Conservation (phyloP, 306 rosid genomes). For the Cucumis sativus region DNA sequence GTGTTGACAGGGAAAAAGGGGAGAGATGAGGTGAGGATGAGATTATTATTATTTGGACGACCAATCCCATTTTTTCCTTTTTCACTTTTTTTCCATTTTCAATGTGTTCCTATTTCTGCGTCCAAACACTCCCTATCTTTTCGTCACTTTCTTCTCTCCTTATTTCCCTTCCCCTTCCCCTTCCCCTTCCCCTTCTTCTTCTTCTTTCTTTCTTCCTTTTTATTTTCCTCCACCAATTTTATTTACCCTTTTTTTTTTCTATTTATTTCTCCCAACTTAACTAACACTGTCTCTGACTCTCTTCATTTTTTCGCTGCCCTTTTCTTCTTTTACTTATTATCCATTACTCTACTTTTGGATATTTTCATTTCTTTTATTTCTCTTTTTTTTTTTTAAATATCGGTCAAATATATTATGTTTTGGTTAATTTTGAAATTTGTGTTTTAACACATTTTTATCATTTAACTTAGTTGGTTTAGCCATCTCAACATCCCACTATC, state of each 20-base stretch:
- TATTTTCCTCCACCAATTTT: background rate
- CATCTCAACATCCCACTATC: too few relatives aligned
- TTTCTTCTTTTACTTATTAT: background rate
- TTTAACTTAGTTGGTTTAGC: too few relatives aligned
- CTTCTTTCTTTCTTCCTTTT: background rate
- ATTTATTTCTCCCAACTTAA: background rate
- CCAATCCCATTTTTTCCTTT: background rate
- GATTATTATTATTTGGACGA: background rate
- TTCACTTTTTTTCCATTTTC: background rate
- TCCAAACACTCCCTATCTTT: conserved; percentile 4
- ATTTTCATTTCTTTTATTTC: too few relatives aligned
- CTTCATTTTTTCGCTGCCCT: background rate
- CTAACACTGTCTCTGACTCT: background rate
- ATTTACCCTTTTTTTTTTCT: background rate
- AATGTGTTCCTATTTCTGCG: conserved; percentile 4
- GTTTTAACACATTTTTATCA: too few relatives aligned
- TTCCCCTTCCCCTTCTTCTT: too few relatives aligned
- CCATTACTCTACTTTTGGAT: background rate
- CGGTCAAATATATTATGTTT: too few relatives aligned
- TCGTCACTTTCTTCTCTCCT: background rate
- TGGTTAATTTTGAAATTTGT: too few relatives aligned
- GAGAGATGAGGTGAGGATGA: background rate
- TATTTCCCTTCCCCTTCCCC: background rate
- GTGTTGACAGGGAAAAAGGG: background rate
- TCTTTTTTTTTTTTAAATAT: too few relatives aligned